These are phyloP conservation scores for Alisma plantagoaquatica DNA, from an alignment of 106 monocot species.

Conservation along the genomic window DNA sequence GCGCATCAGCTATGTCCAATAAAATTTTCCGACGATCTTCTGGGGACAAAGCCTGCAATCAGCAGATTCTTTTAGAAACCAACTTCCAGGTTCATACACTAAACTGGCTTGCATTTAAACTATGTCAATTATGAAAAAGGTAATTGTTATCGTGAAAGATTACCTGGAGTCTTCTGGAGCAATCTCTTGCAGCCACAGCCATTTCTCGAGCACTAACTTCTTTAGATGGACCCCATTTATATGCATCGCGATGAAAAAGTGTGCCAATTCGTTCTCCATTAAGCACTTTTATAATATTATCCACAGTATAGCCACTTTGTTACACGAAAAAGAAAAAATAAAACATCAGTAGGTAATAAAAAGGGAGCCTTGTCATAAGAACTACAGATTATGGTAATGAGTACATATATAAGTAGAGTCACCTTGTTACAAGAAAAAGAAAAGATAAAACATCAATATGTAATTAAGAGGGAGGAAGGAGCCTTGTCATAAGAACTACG, in stretches of 20 bases:
- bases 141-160: too few species aligned
- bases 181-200: constrained; percentile 93
- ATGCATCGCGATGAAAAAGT: constrained; percentile 78
- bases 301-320: constrained; percentile 76
- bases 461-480: too few species aligned
- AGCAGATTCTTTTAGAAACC: not conserved
- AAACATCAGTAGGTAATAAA: too few species aligned
- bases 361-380: too few species aligned
- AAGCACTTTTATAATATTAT: constrained; percentile 74
- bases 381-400: too few species aligned
- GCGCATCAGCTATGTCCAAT: constrained; percentile 77
- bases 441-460: too few species aligned
- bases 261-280: constrained; percentile 83
- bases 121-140: too few species aligned
- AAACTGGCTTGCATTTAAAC: too few species aligned
- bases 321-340: too few species aligned
- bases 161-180: constrained; percentile 91
- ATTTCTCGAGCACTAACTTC: constrained; percentile 68
- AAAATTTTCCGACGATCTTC: constrained; percentile 75
- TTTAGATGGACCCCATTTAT: constrained; percentile 40
- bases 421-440: too few species aligned
- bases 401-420: too few species aligned
- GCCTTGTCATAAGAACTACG: too few species aligned
- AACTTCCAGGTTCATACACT: not conserved
- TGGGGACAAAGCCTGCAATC: constrained; percentile 49